Conservation (phyloP, 1,284 basidiomycete genomes). For the Ceratobasidium sp. region DNA sequence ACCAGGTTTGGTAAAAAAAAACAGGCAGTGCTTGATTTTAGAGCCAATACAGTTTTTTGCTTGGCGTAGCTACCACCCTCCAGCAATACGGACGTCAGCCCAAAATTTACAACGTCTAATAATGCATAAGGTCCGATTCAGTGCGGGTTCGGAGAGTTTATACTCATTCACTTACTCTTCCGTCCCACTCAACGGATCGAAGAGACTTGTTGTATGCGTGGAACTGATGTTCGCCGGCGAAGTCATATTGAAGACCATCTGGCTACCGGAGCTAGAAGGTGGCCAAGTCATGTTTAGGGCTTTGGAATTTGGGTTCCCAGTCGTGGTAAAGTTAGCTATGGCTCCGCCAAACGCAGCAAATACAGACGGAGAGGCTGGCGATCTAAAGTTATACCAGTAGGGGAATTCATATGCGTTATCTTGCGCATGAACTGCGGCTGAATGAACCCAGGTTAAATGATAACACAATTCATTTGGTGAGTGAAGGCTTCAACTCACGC, state of each 20-base stretch:
- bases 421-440: slow-evolving; percentile 33
- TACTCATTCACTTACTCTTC: slow-evolving; percentile 3
- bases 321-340: slow-evolving; percentile 18
- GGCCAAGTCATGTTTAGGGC: slow-evolving; percentile 18
- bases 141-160: not conserved
- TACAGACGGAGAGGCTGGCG: slow-evolving; percentile 9
- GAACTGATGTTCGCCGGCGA: slow-evolving; percentile 25
- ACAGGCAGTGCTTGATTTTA: not conserved
- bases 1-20: not conserved
- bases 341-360: slow-evolving; percentile 36
- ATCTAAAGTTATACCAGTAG: slow-evolving; percentile 22
- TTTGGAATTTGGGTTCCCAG: not conserved
- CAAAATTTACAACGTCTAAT: slow-evolving; percentile 33
- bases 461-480: not conserved
- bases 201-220: not conserved
- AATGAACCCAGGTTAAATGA: not conserved
- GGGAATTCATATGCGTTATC: slow-evolving; percentile 37
- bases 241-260: slow-evolving; percentile 30
- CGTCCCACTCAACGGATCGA: slow-evolving; percentile 7
- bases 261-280: not conserved
- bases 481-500: not conserved
- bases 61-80: not conserved
- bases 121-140: too few species aligned
- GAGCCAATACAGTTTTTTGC: not conserved
- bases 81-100: slow-evolving; percentile 15